Evolutionary conservation across 768 basidiomycete genomes (phyloP).

Genomic region (Porphyrellus cyaneotinctus): DNA sequence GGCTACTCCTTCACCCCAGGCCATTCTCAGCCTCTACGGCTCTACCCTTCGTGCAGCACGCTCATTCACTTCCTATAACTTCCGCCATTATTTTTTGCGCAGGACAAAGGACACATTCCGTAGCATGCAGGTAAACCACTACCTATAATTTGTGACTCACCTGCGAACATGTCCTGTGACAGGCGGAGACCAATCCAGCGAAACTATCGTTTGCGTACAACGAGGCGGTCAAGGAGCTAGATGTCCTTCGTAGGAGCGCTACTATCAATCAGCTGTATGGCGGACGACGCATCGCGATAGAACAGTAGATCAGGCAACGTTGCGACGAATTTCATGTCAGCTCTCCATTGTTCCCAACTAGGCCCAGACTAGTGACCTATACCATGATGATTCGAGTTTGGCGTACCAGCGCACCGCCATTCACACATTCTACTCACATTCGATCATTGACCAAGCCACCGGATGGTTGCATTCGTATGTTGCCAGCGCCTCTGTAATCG

Average conservation of each 20-base stretch:
- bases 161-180: background rate
- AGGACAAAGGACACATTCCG: conserved; percentile 46
- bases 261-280: conserved; percentile 74
- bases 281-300: conserved; percentile 80
- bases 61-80: conserved; percentile 90
- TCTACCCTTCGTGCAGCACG: conserved; percentile 69
- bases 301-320: conserved; percentile 36
- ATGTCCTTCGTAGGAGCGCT: conserved; percentile 71
- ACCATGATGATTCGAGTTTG: background rate
- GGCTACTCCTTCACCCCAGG: conserved; percentile 55
- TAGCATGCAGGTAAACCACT: background rate
- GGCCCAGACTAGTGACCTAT: background rate
- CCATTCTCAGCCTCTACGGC: conserved; percentile 76
- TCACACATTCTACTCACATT: too few species aligned
- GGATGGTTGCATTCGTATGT: too few species aligned
- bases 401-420: too few species aligned
- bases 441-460: too few species aligned
- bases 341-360: background rate
- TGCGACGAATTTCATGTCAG: background rate
- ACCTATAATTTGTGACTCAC: background rate
- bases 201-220: conserved; percentile 59
- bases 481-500: too few species aligned
- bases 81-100: conserved; percentile 74
- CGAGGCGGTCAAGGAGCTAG: conserved; percentile 53
- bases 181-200: conserved; percentile 58